Percentiles rank a stretch among this genome's conserved stretches.
phyloP scores from a whole-genome alignment of 2,329 filamentous ascomycete species.

The Ascosphaera apis region DNA sequence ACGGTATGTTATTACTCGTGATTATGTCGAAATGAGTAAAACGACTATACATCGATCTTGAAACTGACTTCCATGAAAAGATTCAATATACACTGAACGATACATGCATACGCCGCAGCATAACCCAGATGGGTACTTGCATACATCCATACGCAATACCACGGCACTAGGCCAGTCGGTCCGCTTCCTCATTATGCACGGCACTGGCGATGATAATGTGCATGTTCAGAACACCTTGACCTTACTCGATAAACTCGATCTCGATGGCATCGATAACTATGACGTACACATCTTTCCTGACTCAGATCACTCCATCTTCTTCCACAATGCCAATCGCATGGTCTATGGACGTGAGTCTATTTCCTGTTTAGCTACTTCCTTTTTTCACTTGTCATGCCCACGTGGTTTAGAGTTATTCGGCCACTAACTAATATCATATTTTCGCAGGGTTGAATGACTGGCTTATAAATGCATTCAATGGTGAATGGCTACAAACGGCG shows the following conservation, averaged over 20 bases:
- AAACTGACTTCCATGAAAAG: slow-evolving; percentile 13
- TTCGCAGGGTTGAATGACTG: slow-evolving; percentile 36
- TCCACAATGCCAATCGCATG: slow-evolving; percentile 76
- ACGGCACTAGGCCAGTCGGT: slow-evolving; percentile 51
- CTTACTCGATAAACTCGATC: slow-evolving; percentile 64
- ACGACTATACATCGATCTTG: slow-evolving; percentile 10
- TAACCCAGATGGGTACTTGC: slow-evolving; percentile 56
- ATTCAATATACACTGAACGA: slow-evolving; percentile 80
- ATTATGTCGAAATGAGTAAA: background rate
- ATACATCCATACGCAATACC: slow-evolving; percentile 50
- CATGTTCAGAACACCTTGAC: slow-evolving; percentile 88
- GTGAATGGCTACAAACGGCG: slow-evolving; percentile 54
- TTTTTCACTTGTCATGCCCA: slow-evolving; percentile 1
- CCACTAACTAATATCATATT: background rate
- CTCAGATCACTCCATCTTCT: slow-evolving; percentile 83
- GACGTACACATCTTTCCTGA: slow-evolving; percentile 94
- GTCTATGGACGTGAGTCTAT: slow-evolving; percentile 68
- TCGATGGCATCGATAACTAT: slow-evolving; percentile 69
- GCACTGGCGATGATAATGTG: slow-evolving; percentile 90
- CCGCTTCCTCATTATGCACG: slow-evolving; percentile 88
- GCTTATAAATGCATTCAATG: slow-evolving; percentile 95
- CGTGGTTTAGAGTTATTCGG: too few species aligned
- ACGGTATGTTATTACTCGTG: slow-evolving; percentile 26
- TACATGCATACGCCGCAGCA: slow-evolving; percentile 91
- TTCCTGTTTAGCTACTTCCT: background rate